Base-by-base conservation (phyloP, 2,329 filamentous ascomycete species). In the Aphanocladium album region DNA sequence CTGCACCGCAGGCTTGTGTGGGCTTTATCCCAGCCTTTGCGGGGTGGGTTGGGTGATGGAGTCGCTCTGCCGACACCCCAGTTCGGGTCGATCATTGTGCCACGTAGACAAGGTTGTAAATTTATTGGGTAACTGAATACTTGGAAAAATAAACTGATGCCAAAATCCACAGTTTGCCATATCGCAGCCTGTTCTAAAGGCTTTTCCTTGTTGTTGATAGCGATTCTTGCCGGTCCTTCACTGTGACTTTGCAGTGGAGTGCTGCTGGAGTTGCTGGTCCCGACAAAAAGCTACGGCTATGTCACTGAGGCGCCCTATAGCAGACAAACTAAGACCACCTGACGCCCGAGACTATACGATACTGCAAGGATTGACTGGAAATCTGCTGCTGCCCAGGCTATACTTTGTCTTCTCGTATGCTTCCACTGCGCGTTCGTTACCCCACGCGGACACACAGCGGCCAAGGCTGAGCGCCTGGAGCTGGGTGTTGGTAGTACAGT, bases 1-100 rank as follows among this genome's bases (percentile, higher is more conserved):
- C n/a, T 21, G 47, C 25, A 19, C 17, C 39, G 45, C 43, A 3
- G 58, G 16, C 27, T 17, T 41, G 14, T 33, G 51, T 50, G 58
- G 58, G 33, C 33, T 55, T 17, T 12, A 45, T 39, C 41, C 47
- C 30, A 46, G 35, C 57, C 57, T 52, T 60, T 60, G 50, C 58
- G 58, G 58, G 58, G 58, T 60, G 58, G 58, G 58, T 60, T 60
- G 41, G 58, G 58, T 17, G 41, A 60, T 49, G 19, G 50, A 11
- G 8, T 45, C n/a, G 3, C 1, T 33, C 47, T 25, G 25, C 37
- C 47, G 39, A 33, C 16, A 33, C 16, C 45, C 21, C 7, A 35
- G 27, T 25, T 14, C 25, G 17, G 43, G 35, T 45, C 41, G 41
- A 21, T 47, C 30, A 8, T 16, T 11, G 14, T 47, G 19, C 21